Percentiles rank a stretch among this genome's conserved stretches.
These are phyloP conservation scores for Lactifluus pinguis DNA, from an alignment of 768 basidiomycete species.

Conservation along the genomic window DNA sequence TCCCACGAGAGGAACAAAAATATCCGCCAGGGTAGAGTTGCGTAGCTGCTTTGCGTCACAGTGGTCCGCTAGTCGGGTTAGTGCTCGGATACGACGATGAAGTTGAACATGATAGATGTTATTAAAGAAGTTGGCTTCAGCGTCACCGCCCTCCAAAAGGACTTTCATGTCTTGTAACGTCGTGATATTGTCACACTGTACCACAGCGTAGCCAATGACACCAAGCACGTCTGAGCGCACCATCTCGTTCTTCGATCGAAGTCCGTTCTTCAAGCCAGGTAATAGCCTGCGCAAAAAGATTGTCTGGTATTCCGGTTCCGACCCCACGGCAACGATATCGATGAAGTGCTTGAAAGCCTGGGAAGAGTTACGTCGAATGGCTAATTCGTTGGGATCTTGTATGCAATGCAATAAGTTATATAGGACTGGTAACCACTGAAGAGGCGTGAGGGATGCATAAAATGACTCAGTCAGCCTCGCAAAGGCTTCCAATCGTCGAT, in stretches of 20 bases:
- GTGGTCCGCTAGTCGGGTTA: conserved; percentile 74
- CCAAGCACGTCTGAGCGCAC: conserved; percentile 79
- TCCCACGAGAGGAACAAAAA: conserved; percentile 81
- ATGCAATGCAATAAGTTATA: conserved; percentile 80
- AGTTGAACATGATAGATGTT: conserved; percentile 92
- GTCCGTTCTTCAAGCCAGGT: conserved; percentile 69
- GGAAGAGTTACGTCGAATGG: conserved; percentile 75
- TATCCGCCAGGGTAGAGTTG: conserved; percentile 62
- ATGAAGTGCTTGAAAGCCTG: conserved; percentile 71
- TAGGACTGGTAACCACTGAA: conserved; percentile 69
- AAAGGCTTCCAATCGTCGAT: conserved; percentile 72
- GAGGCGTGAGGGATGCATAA: conserved; percentile 39
- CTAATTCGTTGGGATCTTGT: conserved; percentile 83
- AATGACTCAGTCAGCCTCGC: conserved; percentile 58
- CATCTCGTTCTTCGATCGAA: conserved; percentile 74
- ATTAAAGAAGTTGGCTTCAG: conserved; percentile 94
- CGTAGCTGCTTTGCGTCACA: conserved; percentile 57
- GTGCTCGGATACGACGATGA: conserved; percentile 79
- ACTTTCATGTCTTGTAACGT: conserved; percentile 71
- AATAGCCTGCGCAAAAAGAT: conserved; percentile 59
- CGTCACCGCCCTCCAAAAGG: conserved; percentile 78
- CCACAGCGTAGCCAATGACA: conserved; percentile 69
- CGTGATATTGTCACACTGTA: conserved; percentile 47
- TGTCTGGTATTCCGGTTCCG: conserved; percentile 37
- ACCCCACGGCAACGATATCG: conserved; percentile 40